Base-by-base conservation (phyloP, 169 alveolate species). In the Plasmodium cynomolgi region DNA sequence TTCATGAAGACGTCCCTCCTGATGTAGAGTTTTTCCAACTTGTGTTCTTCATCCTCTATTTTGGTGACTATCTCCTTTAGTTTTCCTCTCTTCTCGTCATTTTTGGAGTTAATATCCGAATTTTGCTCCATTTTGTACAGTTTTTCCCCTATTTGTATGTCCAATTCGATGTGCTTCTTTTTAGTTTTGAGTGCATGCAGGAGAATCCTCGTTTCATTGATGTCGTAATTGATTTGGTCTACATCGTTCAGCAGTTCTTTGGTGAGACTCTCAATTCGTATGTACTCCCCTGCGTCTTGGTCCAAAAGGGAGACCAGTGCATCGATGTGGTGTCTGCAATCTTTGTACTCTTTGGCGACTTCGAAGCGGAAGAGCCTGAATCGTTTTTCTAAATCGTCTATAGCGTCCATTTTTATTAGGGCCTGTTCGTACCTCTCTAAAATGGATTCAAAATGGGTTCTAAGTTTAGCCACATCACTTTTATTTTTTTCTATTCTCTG, bases 311-410 rank as follows among this genome's bases (percentile, higher is more conserved):
- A 11, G 17, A 86, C 81, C 47, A 86, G 50, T 37, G 34, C 47
- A n/a, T 86, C 93, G 11, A 20, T 77, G 13, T 5, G 8, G 20
- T 20, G 9, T 20, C 23, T 33, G 26, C 81, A 34, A 1, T 75
- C 68, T 75, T 77, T 86, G 81, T 86, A 34, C 20, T 56, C 56
- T 13, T 77, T 86, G 26, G 17, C 58, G 4, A 86, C 23, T 20
- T 86, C 79, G 44, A 77, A 79, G 34, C 81, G 79, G 44, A 86
- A 75, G 23, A 41, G 11, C 13, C 84, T 26, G 8, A 86, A 39
- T 8, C 81, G 58, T 77, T 75, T 86, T 26, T 86, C 68, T 5
- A 75, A 1, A 20, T 56, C 73, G 20, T 86, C 31, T 86, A 77
- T 39, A 2, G 50, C 37, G 17, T 77, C 71, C 20, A 86, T 39